These are phyloP conservation scores for Dendrobium nobile DNA, from an alignment of 106 monocot genomes.

Conservation along the genomic window DNA sequence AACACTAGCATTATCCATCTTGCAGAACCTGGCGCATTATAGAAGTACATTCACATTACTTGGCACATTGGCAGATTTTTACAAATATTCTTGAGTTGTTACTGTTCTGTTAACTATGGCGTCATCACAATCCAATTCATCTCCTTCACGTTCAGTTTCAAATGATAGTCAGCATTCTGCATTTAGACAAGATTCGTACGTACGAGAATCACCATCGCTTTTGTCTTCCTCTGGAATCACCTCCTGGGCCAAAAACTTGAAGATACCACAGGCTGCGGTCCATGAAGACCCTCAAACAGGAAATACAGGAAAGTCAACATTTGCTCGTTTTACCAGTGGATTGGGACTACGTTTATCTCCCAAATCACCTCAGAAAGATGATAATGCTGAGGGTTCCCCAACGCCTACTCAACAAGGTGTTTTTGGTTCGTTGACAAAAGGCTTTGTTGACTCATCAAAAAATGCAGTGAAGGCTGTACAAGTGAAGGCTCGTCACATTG, in stretches of 20 bases:
- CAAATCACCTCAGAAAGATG: slow-evolving; percentile 45
- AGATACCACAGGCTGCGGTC: slow-evolving; percentile 46
- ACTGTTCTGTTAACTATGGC: slow-evolving; percentile 3
- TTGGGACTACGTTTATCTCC: slow-evolving; percentile 63
- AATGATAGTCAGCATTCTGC: slow-evolving; percentile 20
- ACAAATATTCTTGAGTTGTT: background rate
- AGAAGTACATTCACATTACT: background rate
- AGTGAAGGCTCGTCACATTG: slow-evolving; percentile 94
- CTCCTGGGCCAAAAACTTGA: slow-evolving; percentile 82
- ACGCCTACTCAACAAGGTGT: slow-evolving; percentile 48
- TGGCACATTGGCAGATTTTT: background rate
- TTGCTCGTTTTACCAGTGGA: slow-evolving; percentile 77
- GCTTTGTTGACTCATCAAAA: slow-evolving; percentile 84
- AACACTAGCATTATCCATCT: background rate
- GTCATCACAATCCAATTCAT: slow-evolving; percentile 5
- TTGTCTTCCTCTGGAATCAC: slow-evolving; percentile 69
- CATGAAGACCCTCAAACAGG: slow-evolving; percentile 50
- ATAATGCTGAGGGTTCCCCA: slow-evolving; percentile 30
- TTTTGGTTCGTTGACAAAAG: slow-evolving; percentile 83
- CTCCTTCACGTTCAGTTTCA: slow-evolving; percentile 10
- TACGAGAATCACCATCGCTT: slow-evolving; percentile 34
- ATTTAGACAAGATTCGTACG: slow-evolving; percentile 29
- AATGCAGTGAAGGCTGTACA: slow-evolving; percentile 97
- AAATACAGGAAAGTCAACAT: slow-evolving; percentile 62
- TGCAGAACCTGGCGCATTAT: background rate